Conservation (phyloP, 1,284 basidiomycete species). For the Chalciporus sp. region DNA sequence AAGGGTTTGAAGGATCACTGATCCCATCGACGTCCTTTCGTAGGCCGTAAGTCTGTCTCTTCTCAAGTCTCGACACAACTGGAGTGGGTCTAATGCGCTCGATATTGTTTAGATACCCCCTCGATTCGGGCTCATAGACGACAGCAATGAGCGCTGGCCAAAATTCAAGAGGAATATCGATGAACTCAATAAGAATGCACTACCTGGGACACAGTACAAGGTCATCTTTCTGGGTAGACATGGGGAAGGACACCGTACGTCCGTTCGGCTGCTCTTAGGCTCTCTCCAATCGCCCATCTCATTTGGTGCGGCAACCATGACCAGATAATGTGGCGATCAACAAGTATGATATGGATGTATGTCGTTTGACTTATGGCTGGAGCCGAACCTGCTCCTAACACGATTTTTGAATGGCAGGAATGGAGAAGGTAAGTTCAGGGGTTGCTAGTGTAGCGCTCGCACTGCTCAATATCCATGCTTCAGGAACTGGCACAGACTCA, state of each 20-base stretch:
- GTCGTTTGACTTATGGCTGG: constrained; percentile 15
- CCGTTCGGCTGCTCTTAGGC: not conserved
- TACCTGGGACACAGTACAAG: constrained; percentile 51
- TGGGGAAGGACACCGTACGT: constrained; percentile 63
- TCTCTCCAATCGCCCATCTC: not conserved
- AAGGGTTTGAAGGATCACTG: not conserved
- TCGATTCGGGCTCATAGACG: constrained; percentile 67
- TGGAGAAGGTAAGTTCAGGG: constrained; percentile 56
- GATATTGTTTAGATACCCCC: constrained; percentile 48
- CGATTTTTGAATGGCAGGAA: constrained; percentile 27
- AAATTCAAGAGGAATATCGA: constrained; percentile 47
- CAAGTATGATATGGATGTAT: constrained; percentile 67
- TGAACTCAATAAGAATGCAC: constrained; percentile 46
- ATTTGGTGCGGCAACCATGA: not conserved
- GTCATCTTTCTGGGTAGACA: constrained; percentile 70
- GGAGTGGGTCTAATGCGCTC: not conserved
- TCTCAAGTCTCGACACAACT: not conserved
- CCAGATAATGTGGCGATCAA: constrained; percentile 74
- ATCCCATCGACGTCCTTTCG: not conserved
- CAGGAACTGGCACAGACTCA: constrained; percentile 63
- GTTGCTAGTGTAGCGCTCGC: not conserved
- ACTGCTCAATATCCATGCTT: not conserved
- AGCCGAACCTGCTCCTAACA: not conserved
- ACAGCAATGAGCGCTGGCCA: constrained; percentile 54
- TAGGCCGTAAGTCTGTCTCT: constrained; percentile 21